Percentiles rank a stretch among this genome's conserved stretches.
These are phyloP conservation scores for Alternaria tenuissima DNA, from an alignment of 2,329 filamentous ascomycete genomes.

Conservation along the genomic window DNA sequence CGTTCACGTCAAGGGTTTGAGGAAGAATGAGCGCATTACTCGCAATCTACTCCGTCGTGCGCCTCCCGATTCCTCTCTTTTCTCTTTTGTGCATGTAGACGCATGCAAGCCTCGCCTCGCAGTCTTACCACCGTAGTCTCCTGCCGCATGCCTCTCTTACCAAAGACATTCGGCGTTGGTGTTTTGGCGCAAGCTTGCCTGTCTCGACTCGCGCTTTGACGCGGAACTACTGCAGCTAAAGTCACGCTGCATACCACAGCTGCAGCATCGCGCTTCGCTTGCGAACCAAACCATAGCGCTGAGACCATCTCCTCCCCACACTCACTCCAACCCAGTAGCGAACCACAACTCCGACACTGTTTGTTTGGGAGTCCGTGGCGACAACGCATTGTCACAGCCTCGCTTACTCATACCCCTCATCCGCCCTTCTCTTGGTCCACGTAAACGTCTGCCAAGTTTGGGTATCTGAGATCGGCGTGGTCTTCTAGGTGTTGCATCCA, in stretches of 20 bases:
- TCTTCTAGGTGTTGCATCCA: slow-evolving; percentile 96
- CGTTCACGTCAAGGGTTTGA: neutral
- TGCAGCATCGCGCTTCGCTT: slow-evolving; percentile 15
- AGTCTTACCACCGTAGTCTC: slow-evolving; percentile 3
- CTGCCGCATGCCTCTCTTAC: neutral
- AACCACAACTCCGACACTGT: slow-evolving; percentile 11
- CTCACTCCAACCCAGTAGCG: neutral
- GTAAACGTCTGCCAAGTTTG: slow-evolving; percentile 66
- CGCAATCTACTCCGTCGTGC: neutral
- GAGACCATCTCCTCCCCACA: slow-evolving; percentile 8
- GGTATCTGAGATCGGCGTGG: slow-evolving; percentile 87
- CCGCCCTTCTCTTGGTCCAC: slow-evolving; percentile 39
- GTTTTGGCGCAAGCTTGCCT: slow-evolving; percentile 4
- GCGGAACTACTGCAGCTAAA: slow-evolving; percentile 21
- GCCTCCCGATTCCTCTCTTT: neutral
- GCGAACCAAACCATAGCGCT: slow-evolving; percentile 16
- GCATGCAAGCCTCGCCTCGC: slow-evolving; percentile 1
- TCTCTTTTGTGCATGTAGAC: slow-evolving; percentile 3
- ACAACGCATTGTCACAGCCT: slow-evolving; percentile 15
- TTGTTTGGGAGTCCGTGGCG: slow-evolving; percentile 13
- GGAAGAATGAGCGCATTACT: slow-evolving; percentile 12
- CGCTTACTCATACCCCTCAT: slow-evolving; percentile 18
- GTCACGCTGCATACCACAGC: slow-evolving; percentile 9
- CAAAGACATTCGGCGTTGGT: slow-evolving; percentile 3
- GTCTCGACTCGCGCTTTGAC: slow-evolving; percentile 13